Evolutionary conservation across 495 filamentous ascomycete species (phyloP), one percentile per base, ranked within the genome.

Genomic region (Penicillium macrosclerotiorum): DNA sequence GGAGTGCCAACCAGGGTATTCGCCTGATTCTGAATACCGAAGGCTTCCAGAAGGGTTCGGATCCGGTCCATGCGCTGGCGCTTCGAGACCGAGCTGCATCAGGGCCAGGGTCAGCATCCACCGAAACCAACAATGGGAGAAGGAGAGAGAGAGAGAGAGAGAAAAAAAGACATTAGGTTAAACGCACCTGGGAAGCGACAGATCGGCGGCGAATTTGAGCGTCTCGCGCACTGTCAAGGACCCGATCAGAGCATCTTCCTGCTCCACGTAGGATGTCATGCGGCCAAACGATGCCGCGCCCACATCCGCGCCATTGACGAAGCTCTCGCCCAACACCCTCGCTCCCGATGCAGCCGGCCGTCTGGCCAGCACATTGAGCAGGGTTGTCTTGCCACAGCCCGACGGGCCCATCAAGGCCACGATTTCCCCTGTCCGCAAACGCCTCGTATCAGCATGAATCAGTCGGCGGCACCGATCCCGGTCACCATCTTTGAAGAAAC

Each of bases 201-300:
- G 67, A 47, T 76, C 67, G 2, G 72, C 74, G 4, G 86, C 81
- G 60, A 92, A 91, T 47, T 81, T 63, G 43, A 94, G 63, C 1
- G 88, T 91, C 67, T 94, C 88, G 14, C 71, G 71, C 9, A 90
- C 85, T 0, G 87, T 91, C 47, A 92, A 70, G 0, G 83, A 82
- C 12, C 88, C 88, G 34, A 90, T 84, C 4, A 94, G 69, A 3
- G 85, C 79, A 72, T 94, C 88, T 43, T 91, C 86, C 65, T 92
- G 88, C 74, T 94, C 88, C 9, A 94, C 88, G 57, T 88, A 90
- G 14, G 81, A 78, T 35, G 71, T 80, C 40, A 88, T 68, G 17
- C 72, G 66, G n/a, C 50, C 55, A 35, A 69, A 74, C 0, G 62
- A 47, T 4, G 44, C 39, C 8, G 48, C 54, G 16, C 59, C 68